Evolutionary conservation across 1,284 basidiomycete species (phyloP).

Genomic region (Tilletia horrida): DNA sequence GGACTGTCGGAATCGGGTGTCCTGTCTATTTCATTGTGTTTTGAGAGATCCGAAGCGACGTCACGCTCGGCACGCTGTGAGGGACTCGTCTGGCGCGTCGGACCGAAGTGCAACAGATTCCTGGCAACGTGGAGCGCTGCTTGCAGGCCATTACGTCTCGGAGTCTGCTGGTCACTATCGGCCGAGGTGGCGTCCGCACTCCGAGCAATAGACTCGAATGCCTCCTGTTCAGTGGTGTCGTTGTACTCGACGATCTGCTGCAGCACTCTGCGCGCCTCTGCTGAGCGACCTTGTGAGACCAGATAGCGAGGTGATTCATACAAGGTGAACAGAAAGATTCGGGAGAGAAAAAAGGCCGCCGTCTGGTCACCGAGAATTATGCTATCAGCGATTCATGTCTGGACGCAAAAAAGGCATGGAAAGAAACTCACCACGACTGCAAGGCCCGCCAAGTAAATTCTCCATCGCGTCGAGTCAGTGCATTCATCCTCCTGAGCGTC

Average conservation of each 20-base stretch:
- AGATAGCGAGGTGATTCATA: slow-evolving; percentile 74
- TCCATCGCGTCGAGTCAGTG: slow-evolving; percentile 27
- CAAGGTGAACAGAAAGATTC: slow-evolving; percentile 82
- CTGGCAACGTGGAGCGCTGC: background rate
- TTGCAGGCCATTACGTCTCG: background rate
- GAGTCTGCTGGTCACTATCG: too few species aligned
- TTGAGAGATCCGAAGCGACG: background rate
- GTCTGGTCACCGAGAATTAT: slow-evolving; percentile 62
- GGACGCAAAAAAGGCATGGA: background rate
- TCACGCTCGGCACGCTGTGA: too few species aligned
- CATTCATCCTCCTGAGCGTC: background rate
- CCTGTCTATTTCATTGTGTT: background rate
- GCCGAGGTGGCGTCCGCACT: slow-evolving; percentile 3
- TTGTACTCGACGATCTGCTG: slow-evolving; percentile 41
- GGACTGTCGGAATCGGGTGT: background rate
- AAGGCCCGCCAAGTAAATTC: slow-evolving; percentile 27
- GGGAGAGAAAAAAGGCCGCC: slow-evolving; percentile 71
- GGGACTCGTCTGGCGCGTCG: too few species aligned
- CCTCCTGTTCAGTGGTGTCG: slow-evolving; percentile 22
- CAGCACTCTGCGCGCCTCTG: slow-evolving; percentile 42
- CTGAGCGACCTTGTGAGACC: slow-evolving; percentile 32
- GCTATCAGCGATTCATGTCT: background rate
- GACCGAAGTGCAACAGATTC: background rate
- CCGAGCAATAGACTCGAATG: slow-evolving; percentile 9
- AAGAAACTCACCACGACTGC: slow-evolving; percentile 23